Evolutionary conservation across 1,284 basidiomycete species (phyloP).

Genomic region (Amylostereum chailletii): DNA sequence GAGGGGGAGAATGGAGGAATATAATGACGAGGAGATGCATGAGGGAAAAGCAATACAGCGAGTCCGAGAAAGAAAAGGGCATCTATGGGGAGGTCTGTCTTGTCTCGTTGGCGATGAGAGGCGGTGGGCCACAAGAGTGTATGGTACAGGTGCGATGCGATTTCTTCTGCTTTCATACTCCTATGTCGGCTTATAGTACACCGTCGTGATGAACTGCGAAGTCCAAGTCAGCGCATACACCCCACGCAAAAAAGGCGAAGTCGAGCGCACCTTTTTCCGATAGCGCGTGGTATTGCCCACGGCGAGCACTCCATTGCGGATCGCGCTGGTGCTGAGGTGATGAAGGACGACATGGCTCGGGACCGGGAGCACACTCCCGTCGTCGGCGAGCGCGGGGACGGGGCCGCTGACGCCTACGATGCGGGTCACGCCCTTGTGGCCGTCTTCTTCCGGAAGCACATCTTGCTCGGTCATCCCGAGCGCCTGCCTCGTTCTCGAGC

Average conservation of each 20-base stretch:
- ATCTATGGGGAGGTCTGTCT: too few species aligned
- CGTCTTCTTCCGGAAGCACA: not conserved
- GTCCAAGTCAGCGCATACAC: constrained; percentile 7
- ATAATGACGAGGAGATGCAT: not conserved
- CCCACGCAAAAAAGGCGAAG: constrained; percentile 1
- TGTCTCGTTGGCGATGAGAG: too few species aligned
- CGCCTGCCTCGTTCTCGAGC: not conserved
- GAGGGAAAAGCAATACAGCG: not conserved
- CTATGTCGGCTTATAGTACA: constrained; percentile 54
- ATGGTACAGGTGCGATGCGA: too few species aligned
- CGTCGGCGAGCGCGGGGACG: constrained; percentile 57
- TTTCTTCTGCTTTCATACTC: not conserved
- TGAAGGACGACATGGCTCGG: constrained; percentile 94
- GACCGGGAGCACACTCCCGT: constrained; percentile 88
- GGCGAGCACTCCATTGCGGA: constrained; percentile 88
- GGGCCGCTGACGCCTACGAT: constrained; percentile 3
- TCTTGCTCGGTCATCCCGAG: not conserved
- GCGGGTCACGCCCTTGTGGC: not conserved
- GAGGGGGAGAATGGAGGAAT: not conserved
- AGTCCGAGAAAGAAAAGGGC: not conserved
- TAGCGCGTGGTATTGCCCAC: constrained; percentile 93
- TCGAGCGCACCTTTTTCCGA: constrained; percentile 70
- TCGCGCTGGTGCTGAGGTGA: constrained; percentile 93
- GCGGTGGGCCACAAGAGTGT: too few species aligned
- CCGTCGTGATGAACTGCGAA: constrained; percentile 54